Evolutionary conservation across 2,329 filamentous ascomycete species (phyloP).

Genomic region (Botrytis deweyae): DNA sequence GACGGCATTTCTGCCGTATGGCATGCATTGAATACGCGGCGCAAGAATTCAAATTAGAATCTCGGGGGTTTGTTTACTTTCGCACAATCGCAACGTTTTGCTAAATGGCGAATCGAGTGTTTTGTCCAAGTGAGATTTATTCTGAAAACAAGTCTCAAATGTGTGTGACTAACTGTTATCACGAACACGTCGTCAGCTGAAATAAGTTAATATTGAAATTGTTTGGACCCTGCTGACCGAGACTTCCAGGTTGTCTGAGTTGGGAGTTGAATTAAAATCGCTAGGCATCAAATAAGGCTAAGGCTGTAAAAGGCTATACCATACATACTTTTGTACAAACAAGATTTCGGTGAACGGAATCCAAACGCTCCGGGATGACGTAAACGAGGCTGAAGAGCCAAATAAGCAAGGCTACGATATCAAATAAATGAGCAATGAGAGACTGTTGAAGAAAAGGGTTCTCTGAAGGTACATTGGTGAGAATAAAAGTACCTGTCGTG

Average conservation of each 20-base stretch:
- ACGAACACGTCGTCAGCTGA: constrained; percentile 20
- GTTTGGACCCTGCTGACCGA: constrained; percentile 14
- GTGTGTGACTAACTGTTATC: constrained; percentile 13
- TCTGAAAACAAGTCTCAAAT: not conserved
- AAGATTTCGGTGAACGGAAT: not conserved
- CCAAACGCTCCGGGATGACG: not conserved
- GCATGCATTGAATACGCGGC: constrained; percentile 53
- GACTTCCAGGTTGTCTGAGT: not conserved
- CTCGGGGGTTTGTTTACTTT: constrained; percentile 4
- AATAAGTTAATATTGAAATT: not conserved
- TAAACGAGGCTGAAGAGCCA: constrained; percentile 8
- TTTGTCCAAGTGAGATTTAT: not conserved
- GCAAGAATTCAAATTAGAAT: constrained; percentile 6
- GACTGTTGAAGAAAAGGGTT: not conserved
- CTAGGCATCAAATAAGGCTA: constrained; percentile 15
- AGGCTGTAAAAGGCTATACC: not conserved
- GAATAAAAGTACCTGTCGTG: constrained; percentile 2
- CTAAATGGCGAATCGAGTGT: not conserved
- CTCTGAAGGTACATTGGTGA: not conserved
- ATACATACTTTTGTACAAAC: not conserved
- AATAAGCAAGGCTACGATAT: not conserved
- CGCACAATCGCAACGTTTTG: constrained; percentile 1
- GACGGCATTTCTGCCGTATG: constrained; percentile 69
- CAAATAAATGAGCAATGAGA: not conserved
- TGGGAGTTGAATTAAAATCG: not conserved